phyloP scores from a whole-genome alignment of 2,329 filamentous ascomycete species.

The Podosphaera xanthii region DNA sequence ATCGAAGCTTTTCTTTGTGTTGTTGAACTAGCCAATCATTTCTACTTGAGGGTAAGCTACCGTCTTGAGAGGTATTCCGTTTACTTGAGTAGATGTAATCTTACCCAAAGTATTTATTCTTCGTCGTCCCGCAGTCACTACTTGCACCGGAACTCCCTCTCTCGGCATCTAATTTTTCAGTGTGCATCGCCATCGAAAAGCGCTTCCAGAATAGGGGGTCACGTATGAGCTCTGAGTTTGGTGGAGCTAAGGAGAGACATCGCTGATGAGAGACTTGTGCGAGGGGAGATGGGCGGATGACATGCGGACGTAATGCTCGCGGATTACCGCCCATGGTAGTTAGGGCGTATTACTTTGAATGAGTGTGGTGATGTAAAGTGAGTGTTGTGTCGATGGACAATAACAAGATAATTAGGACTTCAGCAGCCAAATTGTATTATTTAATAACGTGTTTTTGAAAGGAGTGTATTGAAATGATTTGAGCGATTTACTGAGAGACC shows the following conservation, averaged over 20 bases:
- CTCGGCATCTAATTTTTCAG: slow-evolving; percentile 11
- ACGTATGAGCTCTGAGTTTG: slow-evolving; percentile 11
- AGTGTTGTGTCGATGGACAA: too few relatives aligned
- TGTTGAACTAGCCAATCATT: slow-evolving; percentile 16
- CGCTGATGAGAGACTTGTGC: slow-evolving; percentile 13
- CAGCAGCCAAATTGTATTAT: too few relatives aligned
- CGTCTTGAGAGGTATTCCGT: neutral
- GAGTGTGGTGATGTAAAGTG: neutral
- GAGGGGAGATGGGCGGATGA: slow-evolving; percentile 14
- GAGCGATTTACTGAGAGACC: too few relatives aligned
- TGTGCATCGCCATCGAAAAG: slow-evolving; percentile 15
- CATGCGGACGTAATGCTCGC: slow-evolving; percentile 6
- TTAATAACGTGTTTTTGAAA: too few relatives aligned
- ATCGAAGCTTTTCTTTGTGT: slow-evolving; percentile 13
- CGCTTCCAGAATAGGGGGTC: slow-evolving; percentile 17
- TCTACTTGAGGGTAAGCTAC: slow-evolving; percentile 3
- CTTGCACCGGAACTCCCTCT: slow-evolving; percentile 1
- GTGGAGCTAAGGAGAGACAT: slow-evolving; percentile 7
- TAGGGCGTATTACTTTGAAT: neutral
- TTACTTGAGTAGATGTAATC: neutral
- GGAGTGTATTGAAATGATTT: too few relatives aligned
- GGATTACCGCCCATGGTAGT: slow-evolving; percentile 8
- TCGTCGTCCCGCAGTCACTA: neutral
- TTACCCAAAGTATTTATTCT: slow-evolving; percentile 1
- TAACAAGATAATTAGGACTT: too few relatives aligned